Evolutionary conservation across 192 early-diverging fungal genomes (phyloP).

Genomic region (Backusella morwellensis): DNA sequence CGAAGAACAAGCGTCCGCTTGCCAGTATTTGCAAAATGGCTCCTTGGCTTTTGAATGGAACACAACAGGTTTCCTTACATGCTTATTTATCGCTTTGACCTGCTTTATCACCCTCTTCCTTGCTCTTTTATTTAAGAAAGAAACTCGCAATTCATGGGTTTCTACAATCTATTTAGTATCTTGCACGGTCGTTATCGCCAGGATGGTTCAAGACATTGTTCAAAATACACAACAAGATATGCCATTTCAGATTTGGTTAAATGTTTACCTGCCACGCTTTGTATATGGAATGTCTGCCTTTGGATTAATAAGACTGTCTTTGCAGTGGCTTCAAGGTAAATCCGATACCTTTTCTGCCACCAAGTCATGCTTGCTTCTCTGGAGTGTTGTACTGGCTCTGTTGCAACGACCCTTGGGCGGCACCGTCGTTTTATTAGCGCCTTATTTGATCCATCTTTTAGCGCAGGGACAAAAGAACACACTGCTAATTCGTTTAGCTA

Average conservation of each 20-base stretch:
- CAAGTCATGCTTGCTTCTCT: constrained; percentile 3
- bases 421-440: constrained; percentile 13
- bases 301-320: background rate
- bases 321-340: background rate
- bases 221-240: constrained; percentile 41
- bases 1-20: constrained; percentile 82
- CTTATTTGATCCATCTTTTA: constrained; percentile 14
- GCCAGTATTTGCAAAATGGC: constrained; percentile 38
- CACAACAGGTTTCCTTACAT: background rate
- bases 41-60: constrained; percentile 8
- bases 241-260: background rate
- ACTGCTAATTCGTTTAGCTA: constrained; percentile 12
- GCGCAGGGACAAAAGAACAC: background rate
- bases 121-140: background rate
- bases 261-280: constrained; percentile 26
- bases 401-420: constrained; percentile 32
- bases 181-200: background rate
- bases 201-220: constrained; percentile 13
- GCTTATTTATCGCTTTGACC: background rate
- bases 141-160: background rate
- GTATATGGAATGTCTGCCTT: constrained; percentile 5
- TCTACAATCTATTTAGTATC: background rate
- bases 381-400: constrained; percentile 19
- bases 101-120: background rate
- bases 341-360: background rate